A percentile compares a stretch with the other conserved stretches of the same genome.
These are phyloP conservation scores for Neophaeococcomyces mojaviensis DNA, from an alignment of 2,329 filamentous ascomycete species.

Conservation along the genomic window DNA sequence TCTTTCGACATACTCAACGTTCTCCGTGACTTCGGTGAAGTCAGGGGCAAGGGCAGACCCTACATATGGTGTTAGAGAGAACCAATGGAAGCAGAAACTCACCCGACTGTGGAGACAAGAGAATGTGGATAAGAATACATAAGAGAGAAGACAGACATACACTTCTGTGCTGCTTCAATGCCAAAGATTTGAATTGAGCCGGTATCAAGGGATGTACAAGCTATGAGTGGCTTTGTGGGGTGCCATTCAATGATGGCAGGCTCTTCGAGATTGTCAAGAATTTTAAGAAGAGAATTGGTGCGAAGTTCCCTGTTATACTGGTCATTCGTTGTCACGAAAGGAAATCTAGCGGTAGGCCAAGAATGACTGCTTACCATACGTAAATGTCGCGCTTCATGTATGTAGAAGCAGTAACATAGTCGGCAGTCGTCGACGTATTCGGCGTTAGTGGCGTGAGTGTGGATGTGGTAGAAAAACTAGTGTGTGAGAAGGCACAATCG, in stretches of 20 bases:
- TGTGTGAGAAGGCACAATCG: constrained; percentile 77
- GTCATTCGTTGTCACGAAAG: constrained; percentile 60
- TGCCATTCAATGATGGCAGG: constrained; percentile 97
- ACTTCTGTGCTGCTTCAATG: constrained; percentile 88
- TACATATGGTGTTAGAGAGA: too few species aligned
- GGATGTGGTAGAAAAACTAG: constrained; percentile 10
- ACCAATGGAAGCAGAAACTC: too few species aligned
- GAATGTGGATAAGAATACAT: too few species aligned
- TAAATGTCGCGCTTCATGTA: constrained; percentile 93
- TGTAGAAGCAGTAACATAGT: constrained; percentile 93
- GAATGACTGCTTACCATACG: constrained; percentile 13
- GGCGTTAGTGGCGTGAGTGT: constrained; percentile 47
- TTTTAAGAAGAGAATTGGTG: constrained; percentile 89
- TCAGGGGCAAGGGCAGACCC: constrained; percentile 88
- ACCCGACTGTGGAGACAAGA: too few species aligned
- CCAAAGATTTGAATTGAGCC: constrained; percentile 95
- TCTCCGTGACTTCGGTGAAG: constrained; percentile 96
- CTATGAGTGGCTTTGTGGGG: constrained; percentile 72
- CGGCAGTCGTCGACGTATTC: constrained; percentile 30
- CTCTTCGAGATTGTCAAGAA: constrained; percentile 94
- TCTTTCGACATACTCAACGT: constrained; percentile 88
- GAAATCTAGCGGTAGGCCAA: constrained; percentile 62
- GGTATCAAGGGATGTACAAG: constrained; percentile 85
- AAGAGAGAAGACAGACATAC: constrained; percentile 32
- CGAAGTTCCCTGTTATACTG: constrained; percentile 55